These are phyloP conservation scores for Penicillium coffeae DNA, from an alignment of 495 filamentous ascomycete species.

Conservation along the genomic window DNA sequence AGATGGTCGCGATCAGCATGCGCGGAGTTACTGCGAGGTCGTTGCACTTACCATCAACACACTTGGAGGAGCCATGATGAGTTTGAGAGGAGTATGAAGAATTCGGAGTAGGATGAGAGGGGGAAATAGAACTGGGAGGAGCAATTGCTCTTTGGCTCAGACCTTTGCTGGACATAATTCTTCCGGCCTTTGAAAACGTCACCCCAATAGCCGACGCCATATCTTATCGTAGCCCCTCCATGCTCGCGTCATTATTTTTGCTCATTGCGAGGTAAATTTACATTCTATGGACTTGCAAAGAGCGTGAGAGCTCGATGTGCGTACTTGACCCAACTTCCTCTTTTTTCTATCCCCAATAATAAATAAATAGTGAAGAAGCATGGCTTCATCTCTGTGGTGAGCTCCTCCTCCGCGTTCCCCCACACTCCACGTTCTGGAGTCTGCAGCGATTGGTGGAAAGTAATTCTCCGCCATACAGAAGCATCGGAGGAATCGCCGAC, in stretches of 20 bases:
- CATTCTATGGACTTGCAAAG: no score
- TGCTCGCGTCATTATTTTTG: no score
- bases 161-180: slow-evolving; percentile 24
- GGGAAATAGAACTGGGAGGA: slow-evolving; percentile 7
- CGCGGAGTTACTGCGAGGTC: neutral
- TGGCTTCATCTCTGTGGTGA: no score
- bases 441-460: slow-evolving; percentile 20
- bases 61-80: slow-evolving; percentile 69
- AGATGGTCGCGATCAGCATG: slow-evolving; percentile 15
- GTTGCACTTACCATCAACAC: slow-evolving; percentile 71
- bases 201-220: slow-evolving; percentile 28
- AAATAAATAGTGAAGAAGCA: no score
- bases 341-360: no score
- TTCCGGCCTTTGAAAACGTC: slow-evolving; percentile 25
- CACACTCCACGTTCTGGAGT: slow-evolving; percentile 15
- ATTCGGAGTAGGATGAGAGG: slow-evolving; percentile 9
- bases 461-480: slow-evolving; percentile 22
- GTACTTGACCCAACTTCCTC: no score
- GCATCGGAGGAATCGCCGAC: slow-evolving; percentile 25
- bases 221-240: slow-evolving; percentile 17
- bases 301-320: no score
- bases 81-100: neutral
- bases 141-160: neutral
- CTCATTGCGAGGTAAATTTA: no score
- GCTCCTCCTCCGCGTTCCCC: slow-evolving; percentile 8